Evolutionary conservation across 768 basidiomycete genomes (phyloP).

Genomic region (Russula sp.): DNA sequence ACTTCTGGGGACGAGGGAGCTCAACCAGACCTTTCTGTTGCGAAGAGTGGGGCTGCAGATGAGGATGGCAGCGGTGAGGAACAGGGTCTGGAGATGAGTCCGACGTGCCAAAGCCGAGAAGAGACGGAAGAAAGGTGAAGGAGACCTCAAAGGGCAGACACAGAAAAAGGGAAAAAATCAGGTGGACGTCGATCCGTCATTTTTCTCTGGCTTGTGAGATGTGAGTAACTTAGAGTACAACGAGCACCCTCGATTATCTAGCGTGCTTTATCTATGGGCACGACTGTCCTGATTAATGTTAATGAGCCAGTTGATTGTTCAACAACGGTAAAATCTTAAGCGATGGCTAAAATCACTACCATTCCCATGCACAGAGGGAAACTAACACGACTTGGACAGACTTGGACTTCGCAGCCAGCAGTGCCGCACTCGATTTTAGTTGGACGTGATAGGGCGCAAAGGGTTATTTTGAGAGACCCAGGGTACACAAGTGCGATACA

Average conservation of each 20-base stretch:
- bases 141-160: slow-evolving; percentile 44
- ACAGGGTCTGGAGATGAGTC: slow-evolving; percentile 32
- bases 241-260: neutral
- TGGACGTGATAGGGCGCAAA: neutral
- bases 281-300: neutral
- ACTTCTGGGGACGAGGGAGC: slow-evolving; percentile 32
- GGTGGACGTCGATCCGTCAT: slow-evolving; percentile 55
- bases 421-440: neutral
- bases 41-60: slow-evolving; percentile 28
- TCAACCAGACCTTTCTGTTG: neutral
- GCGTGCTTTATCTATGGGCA: neutral
- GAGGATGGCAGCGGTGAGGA: slow-evolving; percentile 21
- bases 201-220: slow-evolving; percentile 61
- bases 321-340: neutral
- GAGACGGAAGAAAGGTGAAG: slow-evolving; percentile 56
- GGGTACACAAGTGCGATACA: slow-evolving; percentile 10
- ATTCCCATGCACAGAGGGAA: neutral
- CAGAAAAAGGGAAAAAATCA: slow-evolving; percentile 61
- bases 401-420: neutral
- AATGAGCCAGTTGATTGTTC: neutral
- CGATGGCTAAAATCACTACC: too few species aligned
- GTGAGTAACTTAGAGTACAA: neutral
- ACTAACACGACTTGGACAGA: neutral
- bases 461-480: slow-evolving; percentile 9
- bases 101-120: slow-evolving; percentile 42